These are phyloP conservation scores for Geranomyces variabilis DNA, from an alignment of 192 early-diverging fungal genomes.

Conservation along the genomic window DNA sequence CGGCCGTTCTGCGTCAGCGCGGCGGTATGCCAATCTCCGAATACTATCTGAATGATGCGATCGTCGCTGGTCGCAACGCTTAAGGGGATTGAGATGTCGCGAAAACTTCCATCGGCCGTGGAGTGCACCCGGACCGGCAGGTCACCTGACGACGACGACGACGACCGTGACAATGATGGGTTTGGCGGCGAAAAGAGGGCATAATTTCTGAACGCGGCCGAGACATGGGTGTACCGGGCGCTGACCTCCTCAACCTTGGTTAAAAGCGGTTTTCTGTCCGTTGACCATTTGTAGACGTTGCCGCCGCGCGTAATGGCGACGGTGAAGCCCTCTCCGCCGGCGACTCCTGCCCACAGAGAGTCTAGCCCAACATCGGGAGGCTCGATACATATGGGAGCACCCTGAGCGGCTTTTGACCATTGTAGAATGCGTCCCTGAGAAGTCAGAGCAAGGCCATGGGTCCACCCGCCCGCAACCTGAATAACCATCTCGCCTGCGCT, in stretches of 20 bases:
- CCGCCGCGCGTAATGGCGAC: slow-evolving; percentile 3
- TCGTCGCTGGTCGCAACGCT: background rate
- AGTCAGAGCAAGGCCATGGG: slow-evolving; percentile 16
- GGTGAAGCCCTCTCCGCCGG: slow-evolving; percentile 12
- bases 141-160: background rate
- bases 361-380: background rate
- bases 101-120: background rate
- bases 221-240: slow-evolving; percentile 8
- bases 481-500: background rate
- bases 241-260: background rate
- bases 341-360: background rate
- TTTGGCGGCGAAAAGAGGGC: slow-evolving; percentile 9
- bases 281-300: slow-evolving; percentile 16
- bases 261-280: background rate
- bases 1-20: slow-evolving; percentile 6
- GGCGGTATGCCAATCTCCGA: slow-evolving; percentile 22
- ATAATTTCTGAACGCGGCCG: slow-evolving; percentile 18
- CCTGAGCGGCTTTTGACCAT: background rate
- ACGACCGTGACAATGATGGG: background rate
- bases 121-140: background rate
- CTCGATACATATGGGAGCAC: background rate
- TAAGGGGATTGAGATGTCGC: background rate
- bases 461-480: slow-evolving; percentile 12
- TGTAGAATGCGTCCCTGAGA: background rate
- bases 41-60: slow-evolving; percentile 13